Base-by-base conservation (phyloP, 2,329 filamentous ascomycete genomes). In the Venturia effusa region DNA sequence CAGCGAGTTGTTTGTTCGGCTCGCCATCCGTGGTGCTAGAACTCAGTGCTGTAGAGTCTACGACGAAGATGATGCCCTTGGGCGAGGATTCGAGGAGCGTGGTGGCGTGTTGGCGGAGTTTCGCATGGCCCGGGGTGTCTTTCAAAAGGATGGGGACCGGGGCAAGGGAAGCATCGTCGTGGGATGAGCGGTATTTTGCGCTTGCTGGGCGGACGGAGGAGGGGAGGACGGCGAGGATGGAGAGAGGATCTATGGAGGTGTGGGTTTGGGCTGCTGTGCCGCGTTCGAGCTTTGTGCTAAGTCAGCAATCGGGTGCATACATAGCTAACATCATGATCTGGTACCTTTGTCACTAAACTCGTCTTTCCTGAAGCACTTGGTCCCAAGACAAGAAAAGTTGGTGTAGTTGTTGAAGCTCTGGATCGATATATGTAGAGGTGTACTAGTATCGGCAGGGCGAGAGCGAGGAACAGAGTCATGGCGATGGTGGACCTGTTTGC, bases 81-180 rank as follows among this genome's bases (percentile, higher is more conserved):
- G 93, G 78, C 45, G 91, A 76, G 40, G 74, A 71, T 24, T 79
- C 71, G 61, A 80, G 73, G 24, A 75, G 74, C 65, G 85, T 77
- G 17, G 30, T 34, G 3, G 89, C 86, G 68, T 85, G 80, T 69
- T 85, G 83, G 66, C 94, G 90, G 65, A 99, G 85, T 78, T 99
- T 99, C 70, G 91, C 92, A 78, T 99, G 94, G 45, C 94, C 94
- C 0, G 94, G 94, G 0, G 93, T 97, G 77, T 99, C 94, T 71
- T 90, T 78, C 40, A 97, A 79, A 48, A 89, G 79, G 73, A 94
- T 90, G 72, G 86, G 88, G 68, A 84, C 86, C 72, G 88, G 85
- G 3, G 75, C 69, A 66, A 79, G 75, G 60, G 77, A 76, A 11
- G 84, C 81, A 30, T 84, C 82, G 72, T 90, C 87, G 70, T 88